A percentile compares a stretch with the other conserved stretches of the same genome.
Evolutionary conservation across 805 yeast genomes (phyloP).

Genomic region (Yamadazyma endophytica): DNA sequence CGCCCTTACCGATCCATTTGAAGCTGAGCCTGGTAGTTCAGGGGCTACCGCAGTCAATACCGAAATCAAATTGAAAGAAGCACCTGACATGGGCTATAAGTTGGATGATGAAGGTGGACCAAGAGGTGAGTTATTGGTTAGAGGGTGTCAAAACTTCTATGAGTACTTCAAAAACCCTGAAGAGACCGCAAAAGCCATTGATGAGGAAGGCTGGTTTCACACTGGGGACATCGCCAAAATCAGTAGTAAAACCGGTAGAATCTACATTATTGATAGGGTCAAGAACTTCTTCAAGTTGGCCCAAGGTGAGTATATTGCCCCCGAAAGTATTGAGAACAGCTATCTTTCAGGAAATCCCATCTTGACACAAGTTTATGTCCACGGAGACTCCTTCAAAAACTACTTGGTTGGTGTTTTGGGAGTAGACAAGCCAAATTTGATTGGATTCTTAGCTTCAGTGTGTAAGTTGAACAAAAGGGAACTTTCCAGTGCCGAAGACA

Average conservation of each 20-base stretch:
- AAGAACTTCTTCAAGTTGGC: constrained; percentile 43
- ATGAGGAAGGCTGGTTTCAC: constrained; percentile 50
- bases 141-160: constrained; percentile 53
- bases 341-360: constrained; percentile 27
- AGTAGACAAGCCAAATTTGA: constrained; percentile 17
- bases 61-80: constrained; percentile 54
- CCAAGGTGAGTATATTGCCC: constrained; percentile 40
- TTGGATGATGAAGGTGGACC: constrained; percentile 29
- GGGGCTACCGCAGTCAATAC: constrained; percentile 56
- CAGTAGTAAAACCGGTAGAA: constrained; percentile 21
- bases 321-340: constrained; percentile 37
- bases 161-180: constrained; percentile 47
- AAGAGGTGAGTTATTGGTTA: constrained; percentile 52
- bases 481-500: constrained; percentile 5
- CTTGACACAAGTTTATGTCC: constrained; percentile 25
- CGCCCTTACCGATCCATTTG: constrained; percentile 36
- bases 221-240: constrained; percentile 50
- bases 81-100: constrained; percentile 57
- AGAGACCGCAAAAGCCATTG: constrained; percentile 44
- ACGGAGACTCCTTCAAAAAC: constrained; percentile 27
- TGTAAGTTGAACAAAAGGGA: constrained; percentile 6
- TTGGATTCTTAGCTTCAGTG: constrained; percentile 12
- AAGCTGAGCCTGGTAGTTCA: constrained; percentile 31
- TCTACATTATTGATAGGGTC: constrained; percentile 47
- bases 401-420: constrained; percentile 29